Base-by-base conservation (phyloP, 2,329 filamentous ascomycete species). In the Bipolaris sorokiniana region DNA sequence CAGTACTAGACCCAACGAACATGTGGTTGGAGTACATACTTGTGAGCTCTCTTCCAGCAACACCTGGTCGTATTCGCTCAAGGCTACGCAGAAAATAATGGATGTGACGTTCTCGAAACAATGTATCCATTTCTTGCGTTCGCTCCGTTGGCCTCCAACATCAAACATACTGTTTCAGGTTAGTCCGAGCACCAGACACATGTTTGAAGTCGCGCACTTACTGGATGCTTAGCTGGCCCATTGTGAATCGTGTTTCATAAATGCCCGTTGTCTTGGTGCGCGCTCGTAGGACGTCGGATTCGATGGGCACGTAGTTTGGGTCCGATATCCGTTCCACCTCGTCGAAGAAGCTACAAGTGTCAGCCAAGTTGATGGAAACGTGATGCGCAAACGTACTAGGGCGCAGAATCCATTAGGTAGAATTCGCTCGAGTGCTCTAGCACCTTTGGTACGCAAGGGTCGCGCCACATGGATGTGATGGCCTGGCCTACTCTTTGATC, bases 81-180 rank as follows among this genome's bases (percentile, higher is more conserved):
- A 81, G 15, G 95, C 95, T 61, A 99, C 95, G 74, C 95, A 99
- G 79, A 99, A 99, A 67, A 99, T 99, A 77, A 99, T 99, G 3
- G 95, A 98, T 41, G 95, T 99, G 70, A 99, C 95, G 70, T 98
- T 98, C 78, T 99, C 95, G 77, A 99, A 99, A 81, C 95, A 99
- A 80, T 99, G 95, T 74, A 99, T 99, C 95, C 95, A 99, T 81
- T 99, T 99, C 83, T 99, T 99, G 62, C 95, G 87, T 79, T 99
- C 95, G 77, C 94, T 98, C 74, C 95, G 84, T 79, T 99, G 95
- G 22, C 95, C 95, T 62, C 95, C 95, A 4, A 99, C 95, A 77
- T 99, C 95, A 75, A 99, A 99, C 95, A 99, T 99, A 81, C 94
- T 98, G 73, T 64, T 71, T 68, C 65, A 70, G 28, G 63, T 72